Base-by-base conservation (phyloP, 768 basidiomycete genomes). In the Rhizopogon vesiculosus region DNA sequence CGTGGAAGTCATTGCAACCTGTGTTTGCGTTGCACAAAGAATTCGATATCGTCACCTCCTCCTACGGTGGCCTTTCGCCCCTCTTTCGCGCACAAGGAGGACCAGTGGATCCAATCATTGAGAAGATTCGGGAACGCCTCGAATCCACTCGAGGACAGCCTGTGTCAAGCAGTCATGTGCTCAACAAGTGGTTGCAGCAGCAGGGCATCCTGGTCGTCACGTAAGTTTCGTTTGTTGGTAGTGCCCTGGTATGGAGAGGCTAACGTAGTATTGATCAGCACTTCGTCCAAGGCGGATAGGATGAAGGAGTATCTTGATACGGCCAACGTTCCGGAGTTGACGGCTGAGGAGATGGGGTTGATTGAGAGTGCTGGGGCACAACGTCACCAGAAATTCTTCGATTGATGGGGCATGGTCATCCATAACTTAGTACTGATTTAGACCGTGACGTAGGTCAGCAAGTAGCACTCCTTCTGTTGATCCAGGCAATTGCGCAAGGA, bases 21-120 rank as follows among this genome's bases (percentile, higher is more conserved):
- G 39, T 66, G 5, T 33, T 64, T 28, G 63, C 62, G 18, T 43
- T 62, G 35, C 55, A 63, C 18, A 59, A 60, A 54, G 49, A 64
- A 46, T 61, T 66, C 42, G 62, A 60, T 38, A 70, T 69, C 44
- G 40, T 64, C 25, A 62, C 62, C 12, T 38, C 61, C 16, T 71
- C 74, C 0, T 76, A 58, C 43, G 69, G 68, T 19, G 73, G 69
- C 2, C 62, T 74, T 12, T 58, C 66, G 3, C 67, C 74, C 8
- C 46, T 74, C 40, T 61, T 62, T 29, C 65, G 64, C 25, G 55
- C 54, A 35, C 57, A 58, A 33, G 71, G 66, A 10, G 71, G 73
- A 1, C 69, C 73, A 0, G 42, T 73, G 35, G 69, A 71, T 42
- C 64, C 67, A 15, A 67, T 73, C 19, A 51, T 76, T 22, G 52